phyloP scores from a whole-genome alignment of 2,329 filamentous ascomycete species.

The Neopestalotiopsis clavispora region DNA sequence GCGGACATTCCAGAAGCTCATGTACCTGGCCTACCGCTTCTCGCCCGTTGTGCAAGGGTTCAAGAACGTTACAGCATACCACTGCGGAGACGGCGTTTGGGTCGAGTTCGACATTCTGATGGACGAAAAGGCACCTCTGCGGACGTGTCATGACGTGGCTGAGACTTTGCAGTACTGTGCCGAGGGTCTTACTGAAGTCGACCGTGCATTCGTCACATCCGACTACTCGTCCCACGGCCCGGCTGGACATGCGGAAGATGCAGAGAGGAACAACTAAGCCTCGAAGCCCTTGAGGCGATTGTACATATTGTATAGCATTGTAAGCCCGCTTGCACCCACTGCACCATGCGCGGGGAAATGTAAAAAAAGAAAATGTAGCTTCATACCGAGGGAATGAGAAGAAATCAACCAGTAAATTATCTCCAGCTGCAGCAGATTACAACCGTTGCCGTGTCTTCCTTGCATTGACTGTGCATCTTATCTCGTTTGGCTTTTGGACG shows the following conservation, averaged over 20 bases:
- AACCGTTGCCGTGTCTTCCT: neutral
- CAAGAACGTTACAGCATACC: conserved; percentile 61
- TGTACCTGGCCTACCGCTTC: conserved; percentile 64
- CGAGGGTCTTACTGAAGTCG: conserved; percentile 50
- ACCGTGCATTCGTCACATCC: conserved; percentile 44
- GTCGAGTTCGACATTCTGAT: conserved; percentile 66
- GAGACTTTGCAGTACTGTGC: conserved; percentile 68
- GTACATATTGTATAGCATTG: neutral
- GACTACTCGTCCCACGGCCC: conserved; percentile 32
- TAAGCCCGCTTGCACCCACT: neutral
- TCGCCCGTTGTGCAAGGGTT: conserved; percentile 57
- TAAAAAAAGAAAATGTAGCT: neutral
- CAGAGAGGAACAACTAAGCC: conserved; percentile 13
- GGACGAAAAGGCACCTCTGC: conserved; percentile 55
- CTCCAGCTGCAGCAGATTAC: neutral
- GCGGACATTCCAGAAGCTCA: conserved; percentile 58
- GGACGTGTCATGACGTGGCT: conserved; percentile 61
- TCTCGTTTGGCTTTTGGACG: neutral
- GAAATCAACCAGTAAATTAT: neutral
- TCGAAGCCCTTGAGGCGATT: neutral
- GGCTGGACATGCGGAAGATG: conserved; percentile 11
- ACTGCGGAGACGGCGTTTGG: conserved; percentile 67
- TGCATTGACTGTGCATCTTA: neutral
- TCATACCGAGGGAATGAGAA: neutral
- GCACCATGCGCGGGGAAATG: neutral